These are phyloP conservation scores for Trypanosoma scelopori DNA, from an alignment of 208 protist genomes.

Conservation along the genomic window DNA sequence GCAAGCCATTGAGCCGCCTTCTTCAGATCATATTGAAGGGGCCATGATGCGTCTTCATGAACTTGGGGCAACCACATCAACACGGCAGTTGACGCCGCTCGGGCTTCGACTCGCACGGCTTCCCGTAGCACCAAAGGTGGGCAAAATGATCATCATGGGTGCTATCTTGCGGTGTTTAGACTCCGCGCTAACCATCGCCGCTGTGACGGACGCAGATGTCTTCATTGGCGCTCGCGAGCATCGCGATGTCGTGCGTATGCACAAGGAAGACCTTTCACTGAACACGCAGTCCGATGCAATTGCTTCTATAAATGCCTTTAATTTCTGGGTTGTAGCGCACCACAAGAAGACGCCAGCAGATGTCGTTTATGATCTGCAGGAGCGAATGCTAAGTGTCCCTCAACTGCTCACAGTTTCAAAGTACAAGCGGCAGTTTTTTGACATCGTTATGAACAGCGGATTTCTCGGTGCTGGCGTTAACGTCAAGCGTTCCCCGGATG, in stretches of 20 bases:
- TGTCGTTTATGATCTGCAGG: slow-evolving; percentile 43
- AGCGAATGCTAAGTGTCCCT: slow-evolving; percentile 62
- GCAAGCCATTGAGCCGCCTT: slow-evolving; percentile 74
- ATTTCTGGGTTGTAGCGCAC: slow-evolving; percentile 76
- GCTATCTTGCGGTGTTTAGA: slow-evolving; percentile 92
- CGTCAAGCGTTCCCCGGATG: neutral
- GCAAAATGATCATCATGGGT: slow-evolving; percentile 93
- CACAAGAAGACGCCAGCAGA: slow-evolving; percentile 36
- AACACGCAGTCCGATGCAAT: slow-evolving; percentile 83
- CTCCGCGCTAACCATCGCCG: slow-evolving; percentile 93
- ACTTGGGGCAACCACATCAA: slow-evolving; percentile 76
- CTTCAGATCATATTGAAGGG: slow-evolving; percentile 41
- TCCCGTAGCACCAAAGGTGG: slow-evolving; percentile 70
- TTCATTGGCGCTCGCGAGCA: slow-evolving; percentile 60
- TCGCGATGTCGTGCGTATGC: slow-evolving; percentile 51
- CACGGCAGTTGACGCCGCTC: slow-evolving; percentile 83
- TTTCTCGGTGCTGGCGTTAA: slow-evolving; percentile 35
- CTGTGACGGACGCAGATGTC: slow-evolving; percentile 53
- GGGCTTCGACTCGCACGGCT: slow-evolving; percentile 78
- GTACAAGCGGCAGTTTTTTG: slow-evolving; percentile 77
- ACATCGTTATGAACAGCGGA: slow-evolving; percentile 48
- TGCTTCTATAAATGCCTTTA: slow-evolving; percentile 87
- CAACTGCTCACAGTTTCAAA: slow-evolving; percentile 53
- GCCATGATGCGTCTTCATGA: slow-evolving; percentile 74
- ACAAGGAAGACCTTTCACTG: slow-evolving; percentile 76